A percentile compares a stretch with the other conserved stretches of the same genome.
These are phyloP conservation scores for Leptodontidium sp. DNA, from an alignment of 2,329 filamentous ascomycete species.

Conservation along the genomic window DNA sequence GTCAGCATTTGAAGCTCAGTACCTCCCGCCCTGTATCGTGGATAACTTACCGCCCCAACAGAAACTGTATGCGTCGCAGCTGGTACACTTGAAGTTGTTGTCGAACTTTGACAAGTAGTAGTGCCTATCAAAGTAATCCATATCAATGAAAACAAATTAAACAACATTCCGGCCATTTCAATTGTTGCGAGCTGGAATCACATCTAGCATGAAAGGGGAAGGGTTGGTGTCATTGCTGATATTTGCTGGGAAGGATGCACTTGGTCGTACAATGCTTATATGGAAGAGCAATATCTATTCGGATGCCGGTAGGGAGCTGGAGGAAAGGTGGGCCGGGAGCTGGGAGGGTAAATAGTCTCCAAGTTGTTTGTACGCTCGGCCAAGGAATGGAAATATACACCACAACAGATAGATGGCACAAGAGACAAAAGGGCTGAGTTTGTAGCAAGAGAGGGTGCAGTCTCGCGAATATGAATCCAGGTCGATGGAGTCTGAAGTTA, in stretches of 20 bases:
- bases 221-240: constrained; percentile 28
- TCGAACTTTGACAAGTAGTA: constrained; percentile 21
- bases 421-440: too few species aligned
- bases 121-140: constrained; percentile 29
- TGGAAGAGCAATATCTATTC: neutral
- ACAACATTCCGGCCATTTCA: constrained; percentile 30
- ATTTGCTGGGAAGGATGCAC: constrained; percentile 15
- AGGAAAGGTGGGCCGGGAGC: neutral
- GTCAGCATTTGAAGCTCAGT: constrained; percentile 20
- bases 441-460: too few species aligned
- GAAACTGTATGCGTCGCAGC: constrained; percentile 42
- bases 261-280: neutral
- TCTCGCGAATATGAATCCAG: too few species aligned
- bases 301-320: constrained; percentile 27
- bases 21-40: neutral
- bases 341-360: neutral
- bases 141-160: constrained; percentile 30
- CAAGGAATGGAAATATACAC: neutral
- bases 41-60: constrained; percentile 45
- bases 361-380: neutral
- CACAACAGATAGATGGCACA: neutral
- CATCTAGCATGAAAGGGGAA: constrained; percentile 11
- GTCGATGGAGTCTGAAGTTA: too few species aligned
- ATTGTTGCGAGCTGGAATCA: constrained; percentile 24
- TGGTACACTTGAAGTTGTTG: constrained; percentile 35